These are phyloP conservation scores for Yamadazyma atlantica DNA, from an alignment of 1,139 yeast species.

Conservation along the genomic window DNA sequence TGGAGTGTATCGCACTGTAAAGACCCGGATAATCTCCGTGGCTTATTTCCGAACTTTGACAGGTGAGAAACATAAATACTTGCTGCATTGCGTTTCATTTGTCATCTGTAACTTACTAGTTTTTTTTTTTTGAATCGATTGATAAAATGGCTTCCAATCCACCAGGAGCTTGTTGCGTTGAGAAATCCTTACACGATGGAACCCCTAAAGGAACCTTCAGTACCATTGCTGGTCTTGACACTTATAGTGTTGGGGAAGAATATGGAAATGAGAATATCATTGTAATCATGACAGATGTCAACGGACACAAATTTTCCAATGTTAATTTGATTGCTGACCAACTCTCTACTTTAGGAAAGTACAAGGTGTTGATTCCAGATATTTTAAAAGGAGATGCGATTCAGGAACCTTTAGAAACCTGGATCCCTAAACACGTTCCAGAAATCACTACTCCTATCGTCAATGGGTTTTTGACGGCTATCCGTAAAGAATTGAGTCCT, in stretches of 20 bases:
- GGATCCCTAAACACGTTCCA: slow-evolving; percentile 56
- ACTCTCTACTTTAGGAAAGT: slow-evolving; percentile 57
- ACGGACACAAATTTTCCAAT: slow-evolving; percentile 61
- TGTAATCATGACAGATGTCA: slow-evolving; percentile 68
- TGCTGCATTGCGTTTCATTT: no score
- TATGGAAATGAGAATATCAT: slow-evolving; percentile 45
- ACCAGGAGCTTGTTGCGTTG: slow-evolving; percentile 51
- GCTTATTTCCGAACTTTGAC: background rate
- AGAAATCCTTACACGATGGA: slow-evolving; percentile 50
- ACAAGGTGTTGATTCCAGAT: slow-evolving; percentile 72
- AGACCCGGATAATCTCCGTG: background rate
- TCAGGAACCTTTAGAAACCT: slow-evolving; percentile 27
- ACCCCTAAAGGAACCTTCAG: slow-evolving; percentile 43
- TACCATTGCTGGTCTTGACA: slow-evolving; percentile 44
- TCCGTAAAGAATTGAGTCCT: slow-evolving; percentile 48
- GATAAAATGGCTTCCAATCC: slow-evolving; percentile 54
- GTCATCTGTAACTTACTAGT: no score
- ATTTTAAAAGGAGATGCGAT: slow-evolving; percentile 59
- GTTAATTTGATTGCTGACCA: slow-evolving; percentile 66
- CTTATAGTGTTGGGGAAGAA: slow-evolving; percentile 57
- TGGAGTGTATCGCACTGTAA: no score
- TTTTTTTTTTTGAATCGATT: background rate
- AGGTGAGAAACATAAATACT: background rate
- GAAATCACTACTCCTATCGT: slow-evolving; percentile 42
- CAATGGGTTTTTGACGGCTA: slow-evolving; percentile 41